Evolutionary conservation across 106 monocot genomes (phyloP), one percentile per base, ranked within the genome.

Genomic region (Dioscorea alata): DNA sequence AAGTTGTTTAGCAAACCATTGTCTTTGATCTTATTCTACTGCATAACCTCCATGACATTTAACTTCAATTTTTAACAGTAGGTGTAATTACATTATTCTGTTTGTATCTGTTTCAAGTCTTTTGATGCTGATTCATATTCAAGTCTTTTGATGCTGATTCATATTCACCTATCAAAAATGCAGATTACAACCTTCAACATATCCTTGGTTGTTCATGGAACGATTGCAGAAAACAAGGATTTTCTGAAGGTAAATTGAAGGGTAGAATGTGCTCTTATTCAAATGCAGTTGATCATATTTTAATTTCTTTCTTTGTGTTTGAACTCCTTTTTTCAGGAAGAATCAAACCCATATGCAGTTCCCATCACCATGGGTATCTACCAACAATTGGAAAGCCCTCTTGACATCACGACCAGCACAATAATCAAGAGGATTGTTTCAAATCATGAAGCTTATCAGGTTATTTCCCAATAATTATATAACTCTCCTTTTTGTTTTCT

Each of bases 111-210:
- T 28, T 28, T 3, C 3, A 28, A 28, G 28, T 28, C 28, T 28
- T 28, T 28, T 28, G 28, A 28, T 3, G 3, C 3, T 28, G 28
- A 28, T 3, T 28, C 28, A 3, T 28, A 28, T 28, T n/a, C n/a
- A n/a, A n/a, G n/a, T n/a, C n/a, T n/a, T 34, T 34, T 34, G 34
- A 34, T 34, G 34, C 7, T 34, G 34, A 7, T 7, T 34, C 7
- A 34, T 34, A 34, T 34, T 3, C 9, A 42, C 28, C 42, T 42
- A 42, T 6, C 10, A 42, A 42, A 42, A 50, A 16, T 73, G 10
- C 89, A 89, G 89, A 89, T 89, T 50, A 89, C 85, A 28, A 89
- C 89, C 49, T 89, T 89, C 56, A 75, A 89, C 65, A 89, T 89
- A 48, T 89, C 89, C 0, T 70, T 85, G 74, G 85, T 89, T 51